phyloP scores from a whole-genome alignment of 2,329 filamentous ascomycete genomes.

The Xylariaceae sp. region DNA sequence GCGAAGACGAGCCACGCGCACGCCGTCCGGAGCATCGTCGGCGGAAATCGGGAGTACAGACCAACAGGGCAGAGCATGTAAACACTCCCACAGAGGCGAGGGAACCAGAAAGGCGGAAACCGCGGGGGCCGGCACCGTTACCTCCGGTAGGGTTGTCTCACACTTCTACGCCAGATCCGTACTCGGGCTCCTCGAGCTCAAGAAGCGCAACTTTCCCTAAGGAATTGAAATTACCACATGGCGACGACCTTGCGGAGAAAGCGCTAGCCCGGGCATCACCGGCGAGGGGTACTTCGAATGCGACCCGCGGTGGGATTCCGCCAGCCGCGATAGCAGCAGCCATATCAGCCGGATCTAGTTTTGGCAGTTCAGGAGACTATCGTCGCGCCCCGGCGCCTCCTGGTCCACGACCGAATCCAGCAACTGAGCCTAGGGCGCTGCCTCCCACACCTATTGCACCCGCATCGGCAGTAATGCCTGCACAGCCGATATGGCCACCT shows the following conservation, averaged over 20 bases:
- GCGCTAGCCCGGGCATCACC: conserved; percentile 25
- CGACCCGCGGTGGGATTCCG: conserved; percentile 18
- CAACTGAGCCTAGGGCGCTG: conserved; percentile 18
- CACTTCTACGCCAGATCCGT: conserved; percentile 20
- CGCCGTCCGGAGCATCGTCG: conserved; percentile 16
- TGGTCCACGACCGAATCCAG: conserved; percentile 14
- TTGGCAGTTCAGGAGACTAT: conserved; percentile 3
- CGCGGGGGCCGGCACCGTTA: conserved; percentile 23
- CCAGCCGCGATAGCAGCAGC: conserved; percentile 4
- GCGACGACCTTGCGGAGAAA: conserved; percentile 19
- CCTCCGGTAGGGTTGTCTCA: conserved; percentile 24
- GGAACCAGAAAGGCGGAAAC: conserved; percentile 17
- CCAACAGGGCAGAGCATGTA: conserved; percentile 20
- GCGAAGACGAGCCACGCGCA: conserved; percentile 27
- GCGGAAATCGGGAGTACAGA: conserved; percentile 20
- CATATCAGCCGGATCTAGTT: conserved; percentile 5
- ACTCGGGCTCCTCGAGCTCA: conserved; percentile 20
- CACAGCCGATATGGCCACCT: conserved; percentile 40
- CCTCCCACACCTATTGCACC: conserved; percentile 20
- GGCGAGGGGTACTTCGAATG: conserved; percentile 13
- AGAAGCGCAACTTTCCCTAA: conserved; percentile 29
- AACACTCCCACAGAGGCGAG: conserved; percentile 18
- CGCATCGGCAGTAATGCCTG: conserved; percentile 19
- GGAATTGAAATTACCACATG: conserved; percentile 20
- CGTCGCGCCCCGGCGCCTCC: conserved; percentile 15